Base-by-base conservation (phyloP, 768 basidiomycete species). In the Porpolomopsis calyptriformis region DNA sequence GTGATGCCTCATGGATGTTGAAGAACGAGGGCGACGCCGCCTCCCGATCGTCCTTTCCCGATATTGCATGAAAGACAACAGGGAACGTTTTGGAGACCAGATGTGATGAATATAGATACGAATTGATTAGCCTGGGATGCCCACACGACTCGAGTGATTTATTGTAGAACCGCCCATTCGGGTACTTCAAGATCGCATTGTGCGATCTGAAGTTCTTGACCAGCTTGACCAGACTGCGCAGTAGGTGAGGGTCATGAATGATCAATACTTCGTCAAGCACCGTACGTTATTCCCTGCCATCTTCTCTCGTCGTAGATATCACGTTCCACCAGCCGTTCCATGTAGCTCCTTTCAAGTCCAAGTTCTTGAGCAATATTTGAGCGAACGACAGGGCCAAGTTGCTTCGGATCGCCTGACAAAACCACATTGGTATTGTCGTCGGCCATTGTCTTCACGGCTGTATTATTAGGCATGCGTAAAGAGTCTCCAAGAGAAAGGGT, bases 21-120 rank as follows among this genome's bases (percentile, higher is more conserved):
- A 83, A 84, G 59, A 80, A 83, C 0, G 80, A 83, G 1, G 81
- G 82, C 0, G 81, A 82, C 0, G 72, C 69, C 2, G 73, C 71
- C 54, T 85, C 81, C n/a, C 80, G 71, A 20, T 74, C 71, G 53
- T 85, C 80, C 52, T 74, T 74, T 14, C 82, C 82, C 12, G 62
- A 53, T 10, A 82, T 62, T 2, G 72, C 68, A 55, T 82, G 76
- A 60, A 84, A 81, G 1, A 83, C 59, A 34, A 84, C 60, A 0
- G 82, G 80, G 58, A 81, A 82, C 1, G 66, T 64, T 31, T 61
- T 65, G 2, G 58, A 61, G 0, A 69, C 68, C 2, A 78, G 61
- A 26, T 70, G 66, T 0, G 62, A 48, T 0, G 70, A 71, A 4
- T 57, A 53, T 4, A 73, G 43, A 53, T 61, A 74, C 8, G 55